Evolutionary conservation across 352 stramenopile genomes (phyloP), one percentile per base, ranked within the genome.

Genomic region (Globisporangium nodosum): DNA sequence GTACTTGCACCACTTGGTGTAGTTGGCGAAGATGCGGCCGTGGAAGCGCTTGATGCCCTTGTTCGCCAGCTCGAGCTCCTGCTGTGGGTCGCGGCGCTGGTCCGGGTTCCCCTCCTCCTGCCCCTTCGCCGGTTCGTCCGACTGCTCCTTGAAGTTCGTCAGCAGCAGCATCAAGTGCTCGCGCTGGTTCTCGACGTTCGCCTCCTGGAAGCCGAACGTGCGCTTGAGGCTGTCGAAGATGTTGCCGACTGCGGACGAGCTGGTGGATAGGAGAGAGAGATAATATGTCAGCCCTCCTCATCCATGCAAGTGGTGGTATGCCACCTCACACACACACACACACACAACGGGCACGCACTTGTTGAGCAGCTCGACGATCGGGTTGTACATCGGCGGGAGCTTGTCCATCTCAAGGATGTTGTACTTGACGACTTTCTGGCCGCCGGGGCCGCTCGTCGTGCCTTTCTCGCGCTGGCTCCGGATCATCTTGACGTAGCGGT

Each of bases 181-280:
- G 58, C 78, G 79, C 63, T 92, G 82, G 64, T 90, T 91, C 49
- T 72, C 66, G 13, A 83, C 74, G 69, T 88, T 96, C 45, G 76
- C 52, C 30, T 96, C 85, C 73, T 99, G 96, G 70, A 99, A 99
- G 3, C 96, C 96, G 66, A 98, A 98, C 43, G 96, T 97, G 60
- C 89, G 90, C 50, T 96, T 96, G 20, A 98, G 61, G 50, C 94
- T 91, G 61, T 98, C 94, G 63, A 96, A 98, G 42, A 48, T 48
- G 42, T 48, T 21, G 54, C 81, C 82, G 40, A 74, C 52, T 16
- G 60, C 69, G n/a, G 75, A 74, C 35, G 78, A 88, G 59, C 61
- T 65, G 47, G 6, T 60, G 3, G 60, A 35, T 35, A 52, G n/a
- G 5, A 53, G 52, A 24, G 27, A 68, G 35, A 45, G 31, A 63